Percentiles rank a stretch among this genome's conserved stretches.
Conservation (phyloP, 257 asterid species). For the Fraxinus cuspidata region DNA sequence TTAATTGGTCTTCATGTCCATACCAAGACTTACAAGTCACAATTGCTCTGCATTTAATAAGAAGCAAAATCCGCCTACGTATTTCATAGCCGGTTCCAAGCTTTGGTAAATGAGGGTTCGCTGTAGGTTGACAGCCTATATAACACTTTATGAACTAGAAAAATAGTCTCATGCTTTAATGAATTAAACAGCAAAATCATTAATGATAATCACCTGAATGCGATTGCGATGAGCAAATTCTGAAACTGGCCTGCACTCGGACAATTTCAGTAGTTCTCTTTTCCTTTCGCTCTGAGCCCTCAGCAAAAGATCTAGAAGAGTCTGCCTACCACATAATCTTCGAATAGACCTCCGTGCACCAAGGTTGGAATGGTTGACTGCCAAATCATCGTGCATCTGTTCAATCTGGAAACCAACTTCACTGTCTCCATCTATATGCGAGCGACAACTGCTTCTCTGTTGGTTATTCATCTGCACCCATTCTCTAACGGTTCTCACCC, state of each 20-base stretch:
- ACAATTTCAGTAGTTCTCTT: slow-evolving; percentile 58
- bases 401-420: slow-evolving; percentile 49
- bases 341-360: slow-evolving; percentile 58
- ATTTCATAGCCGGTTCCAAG: neutral
- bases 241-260: slow-evolving; percentile 65
- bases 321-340: slow-evolving; percentile 83
- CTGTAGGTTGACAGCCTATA: neutral
- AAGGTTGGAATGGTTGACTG: slow-evolving; percentile 3
- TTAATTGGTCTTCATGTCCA: neutral
- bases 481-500: slow-evolving; percentile 61
- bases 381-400: slow-evolving; percentile 44
- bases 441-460: slow-evolving; percentile 37
- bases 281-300: slow-evolving; percentile 74
- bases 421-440: slow-evolving; percentile 45
- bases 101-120: no score
- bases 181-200: neutral
- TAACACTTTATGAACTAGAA: neutral
- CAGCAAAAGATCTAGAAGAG: slow-evolving; percentile 75
- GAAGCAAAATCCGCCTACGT: neutral
- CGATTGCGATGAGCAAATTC: slow-evolving; percentile 83
- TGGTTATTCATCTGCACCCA: slow-evolving; percentile 47
- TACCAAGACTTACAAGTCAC: neutral
- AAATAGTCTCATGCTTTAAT: neutral
- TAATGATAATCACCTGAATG: slow-evolving; percentile 60
- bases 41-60: neutral